Percentiles rank a stretch among this genome's conserved stretches.
Evolutionary conservation across 139 green algal genomes (phyloP).

Genomic region (Eudorina sp.): DNA sequence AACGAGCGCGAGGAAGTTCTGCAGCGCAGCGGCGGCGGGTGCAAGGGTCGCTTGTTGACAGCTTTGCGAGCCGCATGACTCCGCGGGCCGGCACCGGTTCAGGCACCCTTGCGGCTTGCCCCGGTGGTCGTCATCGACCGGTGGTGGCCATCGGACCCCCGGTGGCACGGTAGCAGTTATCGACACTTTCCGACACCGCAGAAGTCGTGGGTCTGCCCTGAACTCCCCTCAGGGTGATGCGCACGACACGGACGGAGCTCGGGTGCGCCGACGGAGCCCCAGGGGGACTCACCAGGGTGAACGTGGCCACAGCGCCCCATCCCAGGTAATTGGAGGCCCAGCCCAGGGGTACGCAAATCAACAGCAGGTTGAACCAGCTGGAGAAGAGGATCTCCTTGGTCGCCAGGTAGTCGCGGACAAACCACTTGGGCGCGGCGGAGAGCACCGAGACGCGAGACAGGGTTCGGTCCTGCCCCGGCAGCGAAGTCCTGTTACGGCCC

Average conservation of each 20-base stretch:
- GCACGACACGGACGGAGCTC: too few species aligned
- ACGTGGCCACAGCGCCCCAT: slow-evolving; percentile 63
- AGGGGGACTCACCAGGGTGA: slow-evolving; percentile 33
- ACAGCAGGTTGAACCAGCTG: slow-evolving; percentile 80
- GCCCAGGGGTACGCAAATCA: slow-evolving; percentile 79
- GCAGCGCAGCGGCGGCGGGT: slow-evolving; percentile 21
- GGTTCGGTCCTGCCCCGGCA: slow-evolving; percentile 2
- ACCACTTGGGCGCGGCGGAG: slow-evolving; percentile 1
- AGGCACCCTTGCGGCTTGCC: too few species aligned
- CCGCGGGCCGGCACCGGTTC: too few species aligned
- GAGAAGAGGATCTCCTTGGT: slow-evolving; percentile 69
- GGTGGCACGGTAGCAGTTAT: too few species aligned
- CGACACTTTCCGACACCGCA: too few species aligned
- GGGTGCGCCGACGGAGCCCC: too few species aligned
- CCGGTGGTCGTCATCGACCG: too few species aligned
- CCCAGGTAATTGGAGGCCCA: slow-evolving; percentile 53
- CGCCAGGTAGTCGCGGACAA: slow-evolving; percentile 30
- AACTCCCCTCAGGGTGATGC: too few species aligned
- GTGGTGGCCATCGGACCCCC: too few species aligned
- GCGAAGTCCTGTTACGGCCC: neutral
- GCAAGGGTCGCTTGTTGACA: too few species aligned
- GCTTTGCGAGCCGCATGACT: too few species aligned
- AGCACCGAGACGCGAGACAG: slow-evolving; percentile 12
- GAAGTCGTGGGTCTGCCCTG: too few species aligned
- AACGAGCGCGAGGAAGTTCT: slow-evolving; percentile 89